Conservation (phyloP, 225 moss, liverwort and hornwort genomes). For the Polytrichum formosum region DNA sequence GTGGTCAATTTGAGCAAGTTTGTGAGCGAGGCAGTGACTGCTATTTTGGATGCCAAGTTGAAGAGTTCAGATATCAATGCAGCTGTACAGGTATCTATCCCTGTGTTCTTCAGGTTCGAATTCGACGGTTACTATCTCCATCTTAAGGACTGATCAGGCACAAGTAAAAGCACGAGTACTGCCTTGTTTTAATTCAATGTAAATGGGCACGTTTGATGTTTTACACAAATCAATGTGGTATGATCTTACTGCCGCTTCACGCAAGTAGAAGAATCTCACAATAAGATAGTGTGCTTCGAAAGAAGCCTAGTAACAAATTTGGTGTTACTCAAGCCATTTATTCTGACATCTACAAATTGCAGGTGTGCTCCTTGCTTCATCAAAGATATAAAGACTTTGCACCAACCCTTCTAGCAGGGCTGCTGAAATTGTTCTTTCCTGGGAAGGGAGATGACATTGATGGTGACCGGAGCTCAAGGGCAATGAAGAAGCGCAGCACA, state of each 20-base stretch:
- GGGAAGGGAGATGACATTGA: conserved; percentile 83
- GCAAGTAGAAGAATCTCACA: too few species aligned
- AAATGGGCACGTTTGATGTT: too few species aligned
- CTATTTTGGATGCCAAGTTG: conserved; percentile 93
- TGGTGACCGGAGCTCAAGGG: conserved; percentile 84
- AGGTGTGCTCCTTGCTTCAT: conserved; percentile 94
- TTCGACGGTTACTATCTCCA: not conserved
- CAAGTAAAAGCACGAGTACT: too few species aligned
- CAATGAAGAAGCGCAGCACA: conserved; percentile 93
- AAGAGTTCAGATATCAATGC: conserved; percentile 94
- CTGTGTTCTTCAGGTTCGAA: conserved; percentile 5
- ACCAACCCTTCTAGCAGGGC: conserved; percentile 71
- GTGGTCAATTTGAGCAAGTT: conserved; percentile 94
- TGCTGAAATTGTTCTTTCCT: conserved; percentile 82
- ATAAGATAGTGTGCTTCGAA: too few species aligned
- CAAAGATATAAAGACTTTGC: conserved; percentile 98
- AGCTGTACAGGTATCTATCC: conserved; percentile 78
- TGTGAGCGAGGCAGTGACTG: conserved; percentile 96
- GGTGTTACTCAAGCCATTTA: not conserved
- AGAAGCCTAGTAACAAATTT: too few species aligned
- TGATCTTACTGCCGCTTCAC: too few species aligned
- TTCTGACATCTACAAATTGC: conserved; percentile 8
- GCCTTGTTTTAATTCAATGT: too few species aligned
- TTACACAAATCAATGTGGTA: not conserved
- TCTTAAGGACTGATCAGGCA: not conserved